These are phyloP conservation scores for Austroboletus festivus DNA, from an alignment of 768 basidiomycete genomes.

Conservation along the genomic window DNA sequence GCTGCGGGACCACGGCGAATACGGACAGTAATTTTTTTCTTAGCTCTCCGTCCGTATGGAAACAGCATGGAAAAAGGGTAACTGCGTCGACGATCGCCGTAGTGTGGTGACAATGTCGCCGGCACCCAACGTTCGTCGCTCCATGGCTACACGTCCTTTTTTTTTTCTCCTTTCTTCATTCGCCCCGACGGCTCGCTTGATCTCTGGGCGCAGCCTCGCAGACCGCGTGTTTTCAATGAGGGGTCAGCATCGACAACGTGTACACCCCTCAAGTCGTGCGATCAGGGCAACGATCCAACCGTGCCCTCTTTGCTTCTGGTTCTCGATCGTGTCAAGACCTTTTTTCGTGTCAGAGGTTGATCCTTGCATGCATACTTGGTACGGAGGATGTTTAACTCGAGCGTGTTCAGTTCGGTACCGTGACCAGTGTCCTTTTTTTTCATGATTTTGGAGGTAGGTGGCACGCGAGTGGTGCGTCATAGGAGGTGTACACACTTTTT, in stretches of 20 bases:
- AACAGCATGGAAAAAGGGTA: neutral
- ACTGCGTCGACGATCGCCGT: neutral
- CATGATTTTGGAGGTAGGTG: too few species aligned
- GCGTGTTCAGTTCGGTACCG: too few species aligned
- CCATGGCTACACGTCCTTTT: neutral
- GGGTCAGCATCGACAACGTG: conserved; percentile 1
- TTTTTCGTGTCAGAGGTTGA: neutral
- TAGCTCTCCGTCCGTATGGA: neutral
- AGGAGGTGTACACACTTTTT: too few species aligned
- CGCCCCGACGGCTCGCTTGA: conserved; percentile 1
- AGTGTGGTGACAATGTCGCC: neutral
- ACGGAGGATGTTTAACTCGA: too few species aligned
- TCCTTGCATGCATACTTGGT: neutral
- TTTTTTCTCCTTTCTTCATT: neutral
- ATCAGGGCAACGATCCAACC: conserved; percentile 1
- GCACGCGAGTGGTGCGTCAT: too few species aligned
- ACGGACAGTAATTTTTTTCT: neutral
- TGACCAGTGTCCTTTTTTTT: too few species aligned
- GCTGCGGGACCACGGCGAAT: neutral
- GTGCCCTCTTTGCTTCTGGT: neutral
- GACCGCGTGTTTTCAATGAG: conserved; percentile 28
- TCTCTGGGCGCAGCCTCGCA: conserved; percentile 6
- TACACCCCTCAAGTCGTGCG: neutral
- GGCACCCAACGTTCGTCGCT: neutral
- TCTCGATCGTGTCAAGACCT: conserved; percentile 5